Percentiles rank a stretch among this genome's conserved stretches.
phyloP scores from a whole-genome alignment of 768 basidiomycete species.

The Leccinum disarticulatum region DNA sequence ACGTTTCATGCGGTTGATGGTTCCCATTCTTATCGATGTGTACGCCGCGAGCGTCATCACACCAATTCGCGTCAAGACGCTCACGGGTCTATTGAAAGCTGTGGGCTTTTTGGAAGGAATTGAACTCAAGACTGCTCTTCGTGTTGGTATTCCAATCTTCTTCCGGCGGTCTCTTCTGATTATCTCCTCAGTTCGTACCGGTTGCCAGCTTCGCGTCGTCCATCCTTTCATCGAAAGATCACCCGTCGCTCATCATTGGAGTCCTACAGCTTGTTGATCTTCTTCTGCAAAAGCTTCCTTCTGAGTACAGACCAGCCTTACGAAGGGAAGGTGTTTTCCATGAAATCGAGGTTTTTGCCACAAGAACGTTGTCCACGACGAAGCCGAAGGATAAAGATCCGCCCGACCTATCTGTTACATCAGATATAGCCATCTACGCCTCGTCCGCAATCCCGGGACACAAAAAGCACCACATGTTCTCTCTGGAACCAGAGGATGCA shows the following conservation, averaged over 20 bases:
- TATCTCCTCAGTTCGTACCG: conserved; percentile 71
- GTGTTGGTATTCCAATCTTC: conserved; percentile 48
- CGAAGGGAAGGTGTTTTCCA: conserved; percentile 95
- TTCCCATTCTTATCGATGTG: conserved; percentile 96
- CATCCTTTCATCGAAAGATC: conserved; percentile 90
- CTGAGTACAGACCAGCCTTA: conserved; percentile 85
- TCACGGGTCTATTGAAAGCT: conserved; percentile 87
- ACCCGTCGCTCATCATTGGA: conserved; percentile 79
- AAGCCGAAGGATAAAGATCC: conserved; percentile 49
- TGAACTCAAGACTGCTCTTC: conserved; percentile 72
- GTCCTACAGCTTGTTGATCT: conserved; percentile 94
- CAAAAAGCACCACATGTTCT: conserved; percentile 67
- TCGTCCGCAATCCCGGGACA: conserved; percentile 56
- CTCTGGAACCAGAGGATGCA: conserved; percentile 84
- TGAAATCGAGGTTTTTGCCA: conserved; percentile 81
- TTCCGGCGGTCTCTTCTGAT: conserved; percentile 5
- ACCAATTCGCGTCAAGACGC: conserved; percentile 83
- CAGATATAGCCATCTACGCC: conserved; percentile 39
- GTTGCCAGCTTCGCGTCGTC: conserved; percentile 94
- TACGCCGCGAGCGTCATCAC: conserved; percentile 96
- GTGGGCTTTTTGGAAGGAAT: conserved; percentile 83
- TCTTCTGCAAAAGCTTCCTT: conserved; percentile 78
- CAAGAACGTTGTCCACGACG: conserved; percentile 54
- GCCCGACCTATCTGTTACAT: conserved; percentile 35
- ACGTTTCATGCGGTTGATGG: conserved; percentile 83